Percentiles rank a stretch among this genome's conserved stretches.
These are phyloP conservation scores for Trypanosoma vivax DNA, from an alignment of 208 protist species.

Conservation along the genomic window DNA sequence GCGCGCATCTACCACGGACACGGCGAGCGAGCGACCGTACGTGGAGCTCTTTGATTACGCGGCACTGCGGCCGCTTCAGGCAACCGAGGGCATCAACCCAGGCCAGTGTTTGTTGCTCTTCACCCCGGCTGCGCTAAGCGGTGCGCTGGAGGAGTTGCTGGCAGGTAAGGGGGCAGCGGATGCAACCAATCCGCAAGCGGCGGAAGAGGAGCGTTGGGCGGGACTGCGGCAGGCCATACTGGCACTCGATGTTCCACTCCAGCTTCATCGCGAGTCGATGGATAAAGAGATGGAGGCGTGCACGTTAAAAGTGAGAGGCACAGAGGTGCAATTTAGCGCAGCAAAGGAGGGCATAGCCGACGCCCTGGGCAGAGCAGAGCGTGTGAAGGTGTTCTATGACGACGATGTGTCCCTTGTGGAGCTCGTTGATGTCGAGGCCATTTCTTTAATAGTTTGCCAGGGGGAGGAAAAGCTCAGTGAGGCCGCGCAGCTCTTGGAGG, in stretches of 20 bases:
- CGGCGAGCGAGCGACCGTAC: too few species aligned
- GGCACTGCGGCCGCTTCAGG: too few species aligned
- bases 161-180: not conserved
- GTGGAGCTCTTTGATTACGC: too few species aligned
- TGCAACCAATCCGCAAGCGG: not conserved
- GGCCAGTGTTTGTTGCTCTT: too few species aligned
- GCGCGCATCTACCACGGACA: too few species aligned
- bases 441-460: conserved; percentile 1
- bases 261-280: conserved; percentile 17
- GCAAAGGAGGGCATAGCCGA: conserved; percentile 16
- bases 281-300: conserved; percentile 13
- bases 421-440: conserved; percentile 5
- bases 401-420: conserved; percentile 1
- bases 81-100: too few species aligned
- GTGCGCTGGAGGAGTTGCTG: not conserved
- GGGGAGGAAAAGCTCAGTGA: conserved; percentile 15
- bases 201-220: conserved; percentile 18
- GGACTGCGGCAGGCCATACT: conserved; percentile 13
- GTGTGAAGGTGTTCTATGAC: conserved; percentile 14
- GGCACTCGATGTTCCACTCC: conserved; percentile 7
- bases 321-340: not conserved
- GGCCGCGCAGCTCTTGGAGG: conserved; percentile 1
- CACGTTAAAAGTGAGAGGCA: conserved; percentile 1
- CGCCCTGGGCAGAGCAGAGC: conserved; percentile 1
- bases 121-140: not conserved